Percentiles rank a stretch among this genome's conserved stretches.
Evolutionary conservation across 441 rosid genomes (phyloP).

Genomic region (Adansonia grandidieri): DNA sequence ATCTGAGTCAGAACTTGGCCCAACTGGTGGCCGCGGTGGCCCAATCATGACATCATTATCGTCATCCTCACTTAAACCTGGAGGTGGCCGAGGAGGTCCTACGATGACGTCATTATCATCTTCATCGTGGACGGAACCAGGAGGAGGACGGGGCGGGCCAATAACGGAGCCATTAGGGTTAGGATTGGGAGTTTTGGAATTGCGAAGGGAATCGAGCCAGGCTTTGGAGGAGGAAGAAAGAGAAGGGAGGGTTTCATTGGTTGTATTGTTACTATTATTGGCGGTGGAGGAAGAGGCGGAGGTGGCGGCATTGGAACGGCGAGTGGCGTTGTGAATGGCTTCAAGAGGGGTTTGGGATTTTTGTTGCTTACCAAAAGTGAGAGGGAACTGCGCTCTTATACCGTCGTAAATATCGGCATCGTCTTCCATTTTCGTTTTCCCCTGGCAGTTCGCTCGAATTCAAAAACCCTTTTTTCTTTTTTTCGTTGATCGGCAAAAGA

Average conservation of each 20-base stretch:
- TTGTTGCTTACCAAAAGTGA: conserved; percentile 79
- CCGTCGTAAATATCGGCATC: conserved; percentile 74
- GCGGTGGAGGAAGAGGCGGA: conserved; percentile 23
- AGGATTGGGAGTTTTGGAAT: conserved; percentile 39
- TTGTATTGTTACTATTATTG: not conserved
- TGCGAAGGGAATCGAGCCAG: conserved; percentile 58
- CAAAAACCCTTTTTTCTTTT: not conserved
- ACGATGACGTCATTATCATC: conserved; percentile 39
- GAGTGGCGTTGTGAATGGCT: conserved; percentile 78
- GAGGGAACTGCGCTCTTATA: conserved; percentile 79
- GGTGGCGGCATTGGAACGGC: conserved; percentile 48
- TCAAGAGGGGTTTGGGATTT: conserved; percentile 69
- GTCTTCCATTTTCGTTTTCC: conserved; percentile 52
- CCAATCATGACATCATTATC: conserved; percentile 47
- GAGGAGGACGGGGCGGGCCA: conserved; percentile 50
- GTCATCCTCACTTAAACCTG: conserved; percentile 31
- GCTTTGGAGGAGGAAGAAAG: conserved; percentile 62
- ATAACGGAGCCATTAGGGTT: conserved; percentile 36
- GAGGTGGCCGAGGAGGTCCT: conserved; percentile 72
- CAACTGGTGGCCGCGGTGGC: conserved; percentile 53
- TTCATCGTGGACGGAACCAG: not conserved
- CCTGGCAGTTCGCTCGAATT: not conserved
- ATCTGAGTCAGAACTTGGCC: conserved; percentile 41
- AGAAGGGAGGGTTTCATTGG: conserved; percentile 45
- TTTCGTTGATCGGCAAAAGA: not conserved